A percentile compares a stretch with the other conserved stretches of the same genome.
Evolutionary conservation across 1,139 yeast genomes (phyloP).

Genomic region (Saccharomycopsis phalli): DNA sequence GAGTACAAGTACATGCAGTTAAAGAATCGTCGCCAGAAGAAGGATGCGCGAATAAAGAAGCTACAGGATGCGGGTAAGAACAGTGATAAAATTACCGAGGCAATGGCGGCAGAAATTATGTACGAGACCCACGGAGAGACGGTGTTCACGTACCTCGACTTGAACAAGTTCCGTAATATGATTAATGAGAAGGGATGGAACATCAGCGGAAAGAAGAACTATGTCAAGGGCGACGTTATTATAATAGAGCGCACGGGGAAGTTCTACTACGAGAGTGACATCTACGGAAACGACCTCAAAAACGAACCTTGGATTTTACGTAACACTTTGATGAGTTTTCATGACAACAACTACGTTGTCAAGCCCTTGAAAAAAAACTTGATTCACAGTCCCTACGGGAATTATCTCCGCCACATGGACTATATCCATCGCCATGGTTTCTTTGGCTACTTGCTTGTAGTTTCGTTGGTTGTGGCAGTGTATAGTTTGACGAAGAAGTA

Average conservation of each 20-base stretch:
- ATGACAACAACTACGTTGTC: conserved; percentile 21
- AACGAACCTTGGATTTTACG: conserved; percentile 25
- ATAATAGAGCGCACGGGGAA: conserved; percentile 30
- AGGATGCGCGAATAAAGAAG: conserved; percentile 34
- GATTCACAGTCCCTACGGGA: conserved; percentile 39
- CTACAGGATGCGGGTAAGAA: conserved; percentile 38
- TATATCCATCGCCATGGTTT: conserved; percentile 37
- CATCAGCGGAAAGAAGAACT: conserved; percentile 28
- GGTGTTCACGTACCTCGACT: conserved; percentile 44
- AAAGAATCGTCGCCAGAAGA: conserved; percentile 33
- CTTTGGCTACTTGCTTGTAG: conserved; percentile 33
- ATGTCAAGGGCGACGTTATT: conserved; percentile 39
- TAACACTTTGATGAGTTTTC: conserved; percentile 26
- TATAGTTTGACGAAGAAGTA: conserved; percentile 4
- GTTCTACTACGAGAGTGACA: conserved; percentile 31
- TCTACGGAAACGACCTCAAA: conserved; percentile 27
- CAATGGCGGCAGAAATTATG: conserved; percentile 42
- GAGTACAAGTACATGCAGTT: conserved; percentile 37
- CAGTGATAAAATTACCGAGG: conserved; percentile 34
- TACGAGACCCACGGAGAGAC: conserved; percentile 38
- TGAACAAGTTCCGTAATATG: conserved; percentile 31
- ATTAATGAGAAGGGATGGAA: conserved; percentile 37
- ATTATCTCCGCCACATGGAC: conserved; percentile 35
- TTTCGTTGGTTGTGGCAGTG: conserved; percentile 19
- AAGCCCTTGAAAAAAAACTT: conserved; percentile 25